Evolutionary conservation across 192 early-diverging fungal genomes (phyloP), one percentile per base, ranked within the genome.

Genomic region (Radiomyces spectabilis): DNA sequence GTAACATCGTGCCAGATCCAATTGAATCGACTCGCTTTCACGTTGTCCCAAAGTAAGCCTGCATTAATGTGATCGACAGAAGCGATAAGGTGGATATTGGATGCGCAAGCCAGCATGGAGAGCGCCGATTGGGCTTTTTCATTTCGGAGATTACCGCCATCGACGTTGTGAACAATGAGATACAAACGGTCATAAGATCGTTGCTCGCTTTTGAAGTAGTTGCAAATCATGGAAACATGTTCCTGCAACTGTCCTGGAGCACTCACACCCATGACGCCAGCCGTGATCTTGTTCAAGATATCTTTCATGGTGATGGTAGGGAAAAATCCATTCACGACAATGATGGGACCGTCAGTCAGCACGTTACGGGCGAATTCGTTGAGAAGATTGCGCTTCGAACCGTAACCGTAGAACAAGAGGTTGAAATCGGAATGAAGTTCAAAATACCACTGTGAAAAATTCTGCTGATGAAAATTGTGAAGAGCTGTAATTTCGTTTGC

Each of bases 1-100:
- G 96, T 91, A 34, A 82, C 66, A 54, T 99, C 92, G 65, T 95
- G 93, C 90, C 92, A 95, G 1, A 85, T 64, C 86, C 87, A 96
- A 62, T 82, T 84, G 63, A 88, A 94, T 9, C 78, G 71, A 4
- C 78, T 63, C 2, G 77, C 43, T 21, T 75, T 75, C 37, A 78
- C 79, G 32, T 83, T 72, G 65, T 99, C 93, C 92, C 91, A 96
- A 18, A 97, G 71, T 21, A 96, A 59, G 4, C 87, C 82, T 15
- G 92, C 83, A 54, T 95, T 86, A 52, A 97, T 91, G 53, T 99
- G 88, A 66, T 99, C 96, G 19, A 93, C 72, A 0, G 88, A 90
- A 0, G 89, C 92, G 30, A 97, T 55, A 15, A 99, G 35, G 38
- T 85, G 84, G 16, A 99, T 78, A 30, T 75, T 66, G 6, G 80